Conservation (phyloP, 139 green algal species). For the Desmodesmus armatus region DNA sequence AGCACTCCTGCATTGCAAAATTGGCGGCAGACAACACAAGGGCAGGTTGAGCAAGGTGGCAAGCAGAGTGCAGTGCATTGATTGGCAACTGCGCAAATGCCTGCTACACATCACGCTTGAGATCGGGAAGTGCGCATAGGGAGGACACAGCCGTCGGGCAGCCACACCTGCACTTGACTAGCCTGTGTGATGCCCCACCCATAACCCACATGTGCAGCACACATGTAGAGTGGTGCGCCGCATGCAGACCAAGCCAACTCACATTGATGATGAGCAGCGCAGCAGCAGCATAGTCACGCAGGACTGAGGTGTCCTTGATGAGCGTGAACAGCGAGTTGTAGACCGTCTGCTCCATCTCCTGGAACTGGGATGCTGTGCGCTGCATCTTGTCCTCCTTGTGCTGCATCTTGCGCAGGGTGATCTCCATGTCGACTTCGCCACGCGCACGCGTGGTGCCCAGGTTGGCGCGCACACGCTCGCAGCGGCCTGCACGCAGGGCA, state of each 20-base stretch:
- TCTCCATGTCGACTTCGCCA: conserved; percentile 79
- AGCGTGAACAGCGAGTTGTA: conserved; percentile 88
- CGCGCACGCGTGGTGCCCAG: conserved; percentile 67
- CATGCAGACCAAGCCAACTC: background rate
- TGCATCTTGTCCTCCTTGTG: conserved; percentile 88
- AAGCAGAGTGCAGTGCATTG: no score
- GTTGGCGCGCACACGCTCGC: conserved; percentile 56
- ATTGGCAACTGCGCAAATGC: no score
- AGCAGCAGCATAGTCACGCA: conserved; percentile 83
- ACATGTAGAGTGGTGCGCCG: no score
- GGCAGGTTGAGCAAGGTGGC: no score
- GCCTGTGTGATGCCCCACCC: no score
- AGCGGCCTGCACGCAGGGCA: conserved; percentile 13
- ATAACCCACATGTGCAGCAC: no score
- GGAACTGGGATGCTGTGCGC: conserved; percentile 64
- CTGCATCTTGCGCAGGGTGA: conserved; percentile 61
- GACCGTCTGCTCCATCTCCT: conserved; percentile 85
- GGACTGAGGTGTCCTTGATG: conserved; percentile 85
- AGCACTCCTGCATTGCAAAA: conserved; percentile 40
- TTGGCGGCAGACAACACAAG: no score
- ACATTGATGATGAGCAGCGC: conserved; percentile 70
- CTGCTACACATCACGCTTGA: no score
- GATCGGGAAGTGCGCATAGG: no score
- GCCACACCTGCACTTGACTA: no score
- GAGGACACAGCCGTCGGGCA: no score